Conservation (phyloP, 2,329 filamentous ascomycete species). For the Dothiorella sarmentorum region DNA sequence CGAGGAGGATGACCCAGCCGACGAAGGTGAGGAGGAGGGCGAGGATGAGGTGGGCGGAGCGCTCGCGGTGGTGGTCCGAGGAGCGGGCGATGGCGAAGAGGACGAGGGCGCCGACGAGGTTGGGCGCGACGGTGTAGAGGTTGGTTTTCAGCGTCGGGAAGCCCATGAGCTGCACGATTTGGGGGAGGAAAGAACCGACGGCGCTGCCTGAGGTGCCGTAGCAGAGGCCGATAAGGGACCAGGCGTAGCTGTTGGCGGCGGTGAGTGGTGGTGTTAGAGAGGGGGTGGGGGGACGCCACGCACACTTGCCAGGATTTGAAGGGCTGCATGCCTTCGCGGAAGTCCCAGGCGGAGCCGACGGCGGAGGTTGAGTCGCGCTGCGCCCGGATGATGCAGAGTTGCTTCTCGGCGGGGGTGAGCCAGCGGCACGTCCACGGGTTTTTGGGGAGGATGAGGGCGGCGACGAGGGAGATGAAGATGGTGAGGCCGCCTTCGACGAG, state of each 20-base stretch:
- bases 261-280: neutral
- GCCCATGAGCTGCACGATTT: slow-evolving; percentile 15
- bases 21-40: slow-evolving; percentile 10
- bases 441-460: slow-evolving; percentile 39
- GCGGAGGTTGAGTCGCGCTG: slow-evolving; percentile 9
- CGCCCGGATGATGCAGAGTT: neutral
- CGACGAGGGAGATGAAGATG: slow-evolving; percentile 36
- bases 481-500: slow-evolving; percentile 45
- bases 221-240: slow-evolving; percentile 10
- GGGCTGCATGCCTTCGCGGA: slow-evolving; percentile 7
- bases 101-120: slow-evolving; percentile 15
- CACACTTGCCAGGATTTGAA: slow-evolving; percentile 13
- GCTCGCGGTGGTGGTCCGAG: slow-evolving; percentile 14
- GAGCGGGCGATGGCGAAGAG: slow-evolving; percentile 4
- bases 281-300: neutral
- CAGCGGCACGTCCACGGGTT: slow-evolving; percentile 41
- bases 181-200: slow-evolving; percentile 17
- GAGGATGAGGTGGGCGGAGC: slow-evolving; percentile 5
- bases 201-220: slow-evolving; percentile 12
- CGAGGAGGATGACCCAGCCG: slow-evolving; percentile 11
- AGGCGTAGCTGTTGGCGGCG: neutral
- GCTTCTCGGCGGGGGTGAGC: slow-evolving; percentile 33
- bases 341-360: neutral
- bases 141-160: slow-evolving; percentile 14
- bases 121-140: slow-evolving; percentile 14